Percentiles rank a stretch among this genome's conserved stretches.
Conservation (phyloP, 2,329 filamentous ascomycete species). For the Talaromyces piceae region DNA sequence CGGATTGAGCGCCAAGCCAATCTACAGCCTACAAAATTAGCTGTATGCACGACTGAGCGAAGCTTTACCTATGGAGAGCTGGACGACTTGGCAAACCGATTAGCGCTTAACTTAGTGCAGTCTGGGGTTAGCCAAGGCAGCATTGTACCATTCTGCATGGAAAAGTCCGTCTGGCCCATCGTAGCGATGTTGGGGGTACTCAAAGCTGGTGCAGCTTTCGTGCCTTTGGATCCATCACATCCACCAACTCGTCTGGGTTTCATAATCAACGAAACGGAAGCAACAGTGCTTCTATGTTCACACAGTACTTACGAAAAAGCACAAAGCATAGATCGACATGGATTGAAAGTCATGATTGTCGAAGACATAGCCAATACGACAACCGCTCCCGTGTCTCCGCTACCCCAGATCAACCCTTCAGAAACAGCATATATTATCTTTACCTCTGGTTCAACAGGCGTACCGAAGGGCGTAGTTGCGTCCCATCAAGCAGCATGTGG, state of each 20-base stretch:
- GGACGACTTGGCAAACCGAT: background rate
- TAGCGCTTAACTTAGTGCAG: background rate
- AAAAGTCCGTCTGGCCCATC: conserved; percentile 1
- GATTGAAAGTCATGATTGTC: conserved; percentile 1
- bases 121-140: background rate
- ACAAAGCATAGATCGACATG: background rate
- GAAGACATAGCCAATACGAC: background rate
- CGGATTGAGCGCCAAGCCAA: background rate
- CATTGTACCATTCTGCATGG: background rate
- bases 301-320: background rate
- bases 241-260: background rate
- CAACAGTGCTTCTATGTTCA: background rate
- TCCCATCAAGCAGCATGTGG: conserved; percentile 49
- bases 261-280: background rate
- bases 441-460: conserved; percentile 43
- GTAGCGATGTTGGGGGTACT: conserved; percentile 22
- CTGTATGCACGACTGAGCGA: background rate
- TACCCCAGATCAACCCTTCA: background rate
- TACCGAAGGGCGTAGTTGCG: conserved; percentile 50
- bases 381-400: background rate
- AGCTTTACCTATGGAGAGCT: background rate
- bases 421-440: conserved; percentile 45
- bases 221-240: conserved; percentile 24
- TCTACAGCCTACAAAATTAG: background rate
- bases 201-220: conserved; percentile 24